These are phyloP conservation scores for Vigna angularis DNA, from an alignment of 306 rosid genomes.

Conservation along the genomic window DNA sequence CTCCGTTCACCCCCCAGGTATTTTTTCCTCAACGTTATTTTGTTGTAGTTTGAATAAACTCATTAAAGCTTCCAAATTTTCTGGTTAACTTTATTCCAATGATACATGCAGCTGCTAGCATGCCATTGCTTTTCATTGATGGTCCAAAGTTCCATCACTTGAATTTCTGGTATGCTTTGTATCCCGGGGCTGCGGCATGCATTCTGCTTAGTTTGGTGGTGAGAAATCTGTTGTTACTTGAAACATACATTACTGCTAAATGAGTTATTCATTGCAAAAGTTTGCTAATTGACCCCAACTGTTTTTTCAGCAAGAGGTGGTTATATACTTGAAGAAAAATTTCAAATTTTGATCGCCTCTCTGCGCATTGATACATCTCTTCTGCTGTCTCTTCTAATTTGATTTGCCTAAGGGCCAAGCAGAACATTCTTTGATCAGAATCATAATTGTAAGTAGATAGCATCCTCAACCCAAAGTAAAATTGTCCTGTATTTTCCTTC, in stretches of 20 bases:
- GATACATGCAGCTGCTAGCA: conserved; percentile 75
- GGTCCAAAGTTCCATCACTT: conserved; percentile 80
- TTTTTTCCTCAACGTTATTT: not conserved
- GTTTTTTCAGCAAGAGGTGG: conserved; percentile 79
- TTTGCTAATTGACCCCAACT: conserved; percentile 7
- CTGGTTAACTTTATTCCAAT: not conserved
- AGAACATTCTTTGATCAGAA: conserved; percentile 37
- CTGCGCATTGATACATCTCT: conserved; percentile 2
- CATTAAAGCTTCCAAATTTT: not conserved
- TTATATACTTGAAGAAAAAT: conserved; percentile 72
- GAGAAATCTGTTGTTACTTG: conserved; percentile 43
- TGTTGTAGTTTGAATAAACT: conserved; percentile 6
- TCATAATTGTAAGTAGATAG: conserved; percentile 39
- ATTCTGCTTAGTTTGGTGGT: conserved; percentile 79
- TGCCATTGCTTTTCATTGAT: conserved; percentile 91
- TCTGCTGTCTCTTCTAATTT: conserved; percentile 34
- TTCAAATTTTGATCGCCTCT: conserved; percentile 67
- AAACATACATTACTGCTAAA: not conserved
- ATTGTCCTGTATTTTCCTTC: conserved; percentile 23
- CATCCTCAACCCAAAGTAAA: not conserved
- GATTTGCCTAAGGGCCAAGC: conserved; percentile 1
- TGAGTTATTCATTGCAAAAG: not conserved
- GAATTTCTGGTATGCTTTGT: conserved; percentile 80
- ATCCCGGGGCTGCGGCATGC: conserved; percentile 84
- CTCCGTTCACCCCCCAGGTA: conserved; percentile 88